Base-by-base conservation (phyloP, 2,329 filamentous ascomycete species). In the Pyricularia sp. region DNA sequence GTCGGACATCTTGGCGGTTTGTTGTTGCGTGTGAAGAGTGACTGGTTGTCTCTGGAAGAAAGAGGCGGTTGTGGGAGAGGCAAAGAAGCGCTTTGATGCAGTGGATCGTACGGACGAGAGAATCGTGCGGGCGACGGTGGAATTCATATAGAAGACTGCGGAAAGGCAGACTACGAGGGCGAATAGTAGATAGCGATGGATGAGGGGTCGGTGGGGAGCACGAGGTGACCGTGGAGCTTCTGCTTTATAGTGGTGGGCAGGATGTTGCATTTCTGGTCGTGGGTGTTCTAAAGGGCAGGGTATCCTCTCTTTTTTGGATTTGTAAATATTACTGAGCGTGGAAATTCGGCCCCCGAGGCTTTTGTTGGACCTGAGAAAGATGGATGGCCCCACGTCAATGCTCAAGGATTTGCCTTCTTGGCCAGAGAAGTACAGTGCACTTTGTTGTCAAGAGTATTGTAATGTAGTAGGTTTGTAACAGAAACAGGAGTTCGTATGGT, bases 1-100 rank as follows among this genome's bases (percentile, higher is more conserved):
- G 71, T 75, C 71, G 70, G 82, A 77, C 81, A 83, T 84, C 74
- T 76, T 81, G 78, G 74, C 70, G 71, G 78, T 71, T 69, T 68
- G 72, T 71, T 68, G 75, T 36, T 70, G 72, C 70, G 14, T 6
- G 3, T 14, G 12, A 73, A 69, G 70, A 72, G 5, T 17, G 12
- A 30, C 28, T 30, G 33, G 55, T 25, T 30, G 26, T 58, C 26
- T 31, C 59, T 68, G 50, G 7, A 64, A 67, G 33, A 67, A 50
- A n/a, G n/a, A n/a, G 64, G 30, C 31, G 65, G 11, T 6, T 6
- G 28, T 30, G 31, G 36, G 65, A 36, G 26, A 33, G 69, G 50
- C 64, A n/a, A 3, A 59, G 23, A 66, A 69, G 59, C 30, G 59
- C n/a, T 55, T 64, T 68, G 61, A 55, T 25, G 26, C n/a, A 7